A percentile compares a stretch with the other conserved stretches of the same genome.
phyloP scores from a whole-genome alignment of 2,329 filamentous ascomycete genomes.

The Tolypocladium amazonense region DNA sequence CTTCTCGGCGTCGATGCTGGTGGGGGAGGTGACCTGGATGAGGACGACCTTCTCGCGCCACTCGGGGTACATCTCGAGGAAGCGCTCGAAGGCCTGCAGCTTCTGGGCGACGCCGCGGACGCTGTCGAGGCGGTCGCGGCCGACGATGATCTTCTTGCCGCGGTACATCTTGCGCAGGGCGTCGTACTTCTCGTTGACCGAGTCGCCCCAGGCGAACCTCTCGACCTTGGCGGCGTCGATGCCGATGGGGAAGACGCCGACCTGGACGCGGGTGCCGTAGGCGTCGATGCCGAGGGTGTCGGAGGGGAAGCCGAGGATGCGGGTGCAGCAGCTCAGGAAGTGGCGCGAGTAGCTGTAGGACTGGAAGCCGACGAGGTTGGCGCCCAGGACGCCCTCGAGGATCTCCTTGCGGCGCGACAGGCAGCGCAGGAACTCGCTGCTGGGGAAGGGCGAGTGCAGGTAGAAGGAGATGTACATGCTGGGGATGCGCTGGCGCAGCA shows the following conservation, averaged over 20 bases:
- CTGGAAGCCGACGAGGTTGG: constrained; percentile 92
- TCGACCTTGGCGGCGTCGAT: constrained; percentile 80
- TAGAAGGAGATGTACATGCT: constrained; percentile 94
- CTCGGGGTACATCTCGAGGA: constrained; percentile 81
- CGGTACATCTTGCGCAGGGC: constrained; percentile 67
- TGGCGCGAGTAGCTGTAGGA: constrained; percentile 92
- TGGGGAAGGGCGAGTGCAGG: constrained; percentile 88
- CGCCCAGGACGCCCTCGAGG: constrained; percentile 76
- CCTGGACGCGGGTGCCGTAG: constrained; percentile 78
- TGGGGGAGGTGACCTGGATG: constrained; percentile 90
- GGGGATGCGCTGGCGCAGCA: constrained; percentile 75
- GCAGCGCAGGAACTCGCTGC: constrained; percentile 89
- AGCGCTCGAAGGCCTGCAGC: constrained; percentile 85
- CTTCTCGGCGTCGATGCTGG: constrained; percentile 65
- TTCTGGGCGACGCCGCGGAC: constrained; percentile 94
- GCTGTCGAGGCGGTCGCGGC: constrained; percentile 85
- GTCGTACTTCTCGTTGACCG: constrained; percentile 60
- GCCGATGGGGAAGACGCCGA: constrained; percentile 90
- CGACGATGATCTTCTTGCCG: constrained; percentile 93
- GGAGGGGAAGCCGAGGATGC: constrained; percentile 82
- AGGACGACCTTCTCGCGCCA: constrained; percentile 89
- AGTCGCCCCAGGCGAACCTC: constrained; percentile 59
- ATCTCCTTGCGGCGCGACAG: constrained; percentile 82
- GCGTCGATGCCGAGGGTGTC: constrained; percentile 78
- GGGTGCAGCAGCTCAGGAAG: constrained; percentile 87